Conservation (phyloP, 345 rosid genomes). For the Raphanus raphanistrum region DNA sequence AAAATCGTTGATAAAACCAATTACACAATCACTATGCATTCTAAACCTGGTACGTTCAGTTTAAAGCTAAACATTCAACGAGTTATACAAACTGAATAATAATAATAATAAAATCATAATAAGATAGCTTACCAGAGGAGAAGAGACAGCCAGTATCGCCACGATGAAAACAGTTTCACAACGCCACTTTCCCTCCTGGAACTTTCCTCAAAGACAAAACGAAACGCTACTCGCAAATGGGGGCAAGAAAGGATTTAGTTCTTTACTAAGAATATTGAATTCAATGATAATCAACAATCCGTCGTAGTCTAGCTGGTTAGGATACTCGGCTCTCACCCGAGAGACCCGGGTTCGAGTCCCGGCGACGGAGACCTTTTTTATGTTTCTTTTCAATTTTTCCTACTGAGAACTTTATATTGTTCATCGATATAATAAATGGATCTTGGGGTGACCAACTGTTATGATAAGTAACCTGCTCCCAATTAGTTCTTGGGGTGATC, state of each 20-base stretch:
- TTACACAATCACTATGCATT: slow-evolving; percentile 5
- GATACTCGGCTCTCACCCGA: slow-evolving; percentile 83
- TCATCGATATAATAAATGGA: not conserved
- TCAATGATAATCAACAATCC: not conserved
- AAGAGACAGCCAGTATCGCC: slow-evolving; percentile 16
- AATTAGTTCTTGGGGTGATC: slow-evolving; percentile 80
- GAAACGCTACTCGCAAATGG: not conserved
- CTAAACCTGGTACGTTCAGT: not conserved
- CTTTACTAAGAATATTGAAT: not conserved
- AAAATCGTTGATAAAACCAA: not conserved
- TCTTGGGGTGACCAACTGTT: not conserved
- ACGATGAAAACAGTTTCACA: slow-evolving; percentile 6
- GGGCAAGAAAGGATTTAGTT: not conserved
- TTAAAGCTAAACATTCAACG: not conserved
- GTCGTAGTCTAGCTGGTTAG: slow-evolving; percentile 61
- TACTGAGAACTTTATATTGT: not conserved
- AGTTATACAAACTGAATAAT: not conserved
- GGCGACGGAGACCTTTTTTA: slow-evolving; percentile 51
- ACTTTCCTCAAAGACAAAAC: not conserved
- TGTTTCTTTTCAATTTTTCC: not conserved
- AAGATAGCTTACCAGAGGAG: slow-evolving; percentile 22
- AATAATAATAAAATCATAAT: not conserved
- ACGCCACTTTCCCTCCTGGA: not conserved
- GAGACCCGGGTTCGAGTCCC: slow-evolving; percentile 72
- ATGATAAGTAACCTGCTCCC: slow-evolving; percentile 75